Evolutionary conservation across 805 yeast genomes (phyloP).

Genomic region (Kuraishia cidri): DNA sequence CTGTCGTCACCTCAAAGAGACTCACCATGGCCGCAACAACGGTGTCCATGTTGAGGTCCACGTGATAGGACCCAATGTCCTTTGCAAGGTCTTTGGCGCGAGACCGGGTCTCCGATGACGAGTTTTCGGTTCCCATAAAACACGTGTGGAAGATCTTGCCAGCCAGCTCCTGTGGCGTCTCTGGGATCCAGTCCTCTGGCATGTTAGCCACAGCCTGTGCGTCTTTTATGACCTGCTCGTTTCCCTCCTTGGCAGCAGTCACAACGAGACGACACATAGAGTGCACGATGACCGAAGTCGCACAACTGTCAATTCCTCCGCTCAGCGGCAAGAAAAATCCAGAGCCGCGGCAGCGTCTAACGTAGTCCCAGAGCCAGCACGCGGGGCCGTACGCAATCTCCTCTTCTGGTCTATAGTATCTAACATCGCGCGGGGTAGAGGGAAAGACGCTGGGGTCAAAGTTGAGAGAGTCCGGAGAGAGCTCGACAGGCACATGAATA

Average conservation of each 20-base stretch:
- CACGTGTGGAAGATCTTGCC: slow-evolving; percentile 74
- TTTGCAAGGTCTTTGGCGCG: slow-evolving; percentile 74
- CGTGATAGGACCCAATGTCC: slow-evolving; percentile 80
- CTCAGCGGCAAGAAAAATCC: slow-evolving; percentile 91
- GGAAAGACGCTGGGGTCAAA: slow-evolving; percentile 61
- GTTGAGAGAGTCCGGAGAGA: slow-evolving; percentile 49
- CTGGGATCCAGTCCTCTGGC: slow-evolving; percentile 54
- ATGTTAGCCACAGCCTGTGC: slow-evolving; percentile 59
- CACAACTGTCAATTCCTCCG: slow-evolving; percentile 98
- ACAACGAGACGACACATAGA: slow-evolving; percentile 89
- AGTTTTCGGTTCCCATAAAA: slow-evolving; percentile 94
- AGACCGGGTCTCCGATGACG: slow-evolving; percentile 76
- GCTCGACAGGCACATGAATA: slow-evolving; percentile 52
- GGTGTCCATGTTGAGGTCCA: slow-evolving; percentile 86
- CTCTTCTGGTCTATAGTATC: slow-evolving; percentile 81
- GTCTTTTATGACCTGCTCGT: slow-evolving; percentile 70
- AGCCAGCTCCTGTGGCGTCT: slow-evolving; percentile 69
- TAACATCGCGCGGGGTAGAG: slow-evolving; percentile 36
- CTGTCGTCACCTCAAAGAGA: slow-evolving; percentile 84
- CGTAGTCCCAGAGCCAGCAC: slow-evolving; percentile 98
- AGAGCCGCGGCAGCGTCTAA: slow-evolving; percentile 81
- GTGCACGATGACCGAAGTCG: slow-evolving; percentile 89
- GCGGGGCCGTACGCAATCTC: slow-evolving; percentile 98
- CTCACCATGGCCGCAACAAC: slow-evolving; percentile 66
- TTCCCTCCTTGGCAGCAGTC: slow-evolving; percentile 57